These are phyloP conservation scores for Rutstroemia sydowiana DNA, from an alignment of 2,329 filamentous ascomycete genomes.

Conservation along the genomic window DNA sequence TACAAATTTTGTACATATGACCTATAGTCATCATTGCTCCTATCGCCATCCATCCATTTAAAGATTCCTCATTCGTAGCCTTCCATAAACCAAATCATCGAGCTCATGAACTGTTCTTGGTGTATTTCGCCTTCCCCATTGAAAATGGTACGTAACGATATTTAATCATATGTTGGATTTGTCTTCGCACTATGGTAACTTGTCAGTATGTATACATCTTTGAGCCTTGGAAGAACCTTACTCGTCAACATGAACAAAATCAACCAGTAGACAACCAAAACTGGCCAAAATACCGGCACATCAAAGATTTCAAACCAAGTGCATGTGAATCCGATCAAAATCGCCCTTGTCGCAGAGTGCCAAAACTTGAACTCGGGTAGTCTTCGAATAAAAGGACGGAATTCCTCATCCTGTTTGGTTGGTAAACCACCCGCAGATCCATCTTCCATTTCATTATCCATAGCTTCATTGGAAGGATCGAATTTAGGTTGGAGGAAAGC, in stretches of 20 bases:
- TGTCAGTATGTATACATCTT: constrained; percentile 11
- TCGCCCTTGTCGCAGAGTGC: constrained; percentile 87
- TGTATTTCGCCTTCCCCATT: constrained; percentile 80
- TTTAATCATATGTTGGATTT: constrained; percentile 99
- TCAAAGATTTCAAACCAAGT: constrained; percentile 93
- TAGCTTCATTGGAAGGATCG: constrained; percentile 84
- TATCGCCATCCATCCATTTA: background rate
- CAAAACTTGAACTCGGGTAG: constrained; percentile 99
- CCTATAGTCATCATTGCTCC: constrained; percentile 7
- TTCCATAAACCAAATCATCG: background rate
- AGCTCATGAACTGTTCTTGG: constrained; percentile 46
- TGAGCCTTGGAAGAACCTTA: constrained; percentile 42
- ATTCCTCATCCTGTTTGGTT: constrained; percentile 95
- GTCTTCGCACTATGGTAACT: constrained; percentile 70
- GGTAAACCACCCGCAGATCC: constrained; percentile 75
- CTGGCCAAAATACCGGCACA: constrained; percentile 97
- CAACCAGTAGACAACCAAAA: constrained; percentile 97
- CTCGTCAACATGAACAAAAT: constrained; percentile 94
- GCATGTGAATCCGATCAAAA: constrained; percentile 76
- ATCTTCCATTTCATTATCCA: constrained; percentile 95
- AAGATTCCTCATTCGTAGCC: background rate
- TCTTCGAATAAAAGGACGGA: constrained; percentile 91
- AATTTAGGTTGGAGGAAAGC: constrained; percentile 98
- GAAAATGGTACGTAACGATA: constrained; percentile 96
- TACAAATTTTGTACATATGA: constrained; percentile 14